Percentiles rank a stretch among this genome's conserved stretches.
Evolutionary conservation across 305 asterid species (phyloP).

Genomic region (Fraxinus baroniana): DNA sequence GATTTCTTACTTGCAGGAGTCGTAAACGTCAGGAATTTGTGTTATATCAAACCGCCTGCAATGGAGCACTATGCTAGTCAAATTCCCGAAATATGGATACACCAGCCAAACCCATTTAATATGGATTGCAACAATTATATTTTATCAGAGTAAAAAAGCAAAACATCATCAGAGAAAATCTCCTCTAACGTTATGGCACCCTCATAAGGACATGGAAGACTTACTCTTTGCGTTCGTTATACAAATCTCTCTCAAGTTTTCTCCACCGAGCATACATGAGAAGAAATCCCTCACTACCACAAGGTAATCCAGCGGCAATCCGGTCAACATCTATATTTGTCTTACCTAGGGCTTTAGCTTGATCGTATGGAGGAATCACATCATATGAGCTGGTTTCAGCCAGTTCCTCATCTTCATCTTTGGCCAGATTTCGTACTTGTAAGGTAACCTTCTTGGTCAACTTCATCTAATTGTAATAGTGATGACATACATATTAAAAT

Average conservation of each 20-base stretch:
- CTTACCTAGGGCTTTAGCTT: constrained; percentile 98
- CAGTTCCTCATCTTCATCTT: constrained; percentile 87
- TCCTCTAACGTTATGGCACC: neutral
- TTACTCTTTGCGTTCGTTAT: constrained; percentile 90
- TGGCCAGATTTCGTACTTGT: constrained; percentile 80
- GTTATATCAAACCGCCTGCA: constrained; percentile 88
- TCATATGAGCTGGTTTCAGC: constrained; percentile 65
- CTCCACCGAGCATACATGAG: constrained; percentile 99
- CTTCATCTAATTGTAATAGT: constrained; percentile 50
- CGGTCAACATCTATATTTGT: constrained; percentile 93
- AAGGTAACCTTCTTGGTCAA: constrained; percentile 90
- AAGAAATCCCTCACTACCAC: constrained; percentile 97
- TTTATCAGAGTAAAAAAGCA: neutral
- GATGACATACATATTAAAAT: neutral
- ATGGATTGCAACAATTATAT: neutral
- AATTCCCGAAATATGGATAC: constrained; percentile 15
- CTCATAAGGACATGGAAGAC: constrained; percentile 13
- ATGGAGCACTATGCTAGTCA: constrained; percentile 27
- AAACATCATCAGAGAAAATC: neutral
- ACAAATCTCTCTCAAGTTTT: constrained; percentile 87
- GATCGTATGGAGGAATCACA: constrained; percentile 90
- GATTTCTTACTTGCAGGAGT: constrained; percentile 92
- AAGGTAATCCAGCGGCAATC: constrained; percentile 95
- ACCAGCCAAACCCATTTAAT: constrained; percentile 5
- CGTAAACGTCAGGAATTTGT: constrained; percentile 97